Base-by-base conservation (phyloP, 2,329 filamentous ascomycete genomes). In the Trichoderma sp. region DNA sequence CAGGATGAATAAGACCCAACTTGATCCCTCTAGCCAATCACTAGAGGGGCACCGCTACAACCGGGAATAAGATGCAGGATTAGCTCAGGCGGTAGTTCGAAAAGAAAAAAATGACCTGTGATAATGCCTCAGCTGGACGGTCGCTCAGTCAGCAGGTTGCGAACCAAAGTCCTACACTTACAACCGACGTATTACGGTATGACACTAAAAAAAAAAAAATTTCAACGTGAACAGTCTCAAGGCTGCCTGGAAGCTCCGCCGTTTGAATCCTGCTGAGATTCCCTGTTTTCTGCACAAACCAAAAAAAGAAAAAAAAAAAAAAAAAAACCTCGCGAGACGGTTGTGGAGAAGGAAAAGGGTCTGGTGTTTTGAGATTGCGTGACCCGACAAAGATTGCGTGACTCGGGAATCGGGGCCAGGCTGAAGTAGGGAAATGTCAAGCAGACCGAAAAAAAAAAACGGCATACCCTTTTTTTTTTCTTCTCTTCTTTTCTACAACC, bases 301-400 rank as follows among this genome's bases (percentile, higher is more conserved):
- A 15, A 27, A 9, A 15, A 22, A 15, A 19, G 9, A 22, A 53
- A 15, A 27, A 9, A 15, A 22, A 15, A 19, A n/a, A 22, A 15
- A 13, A 29, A 27, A 32, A 53, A 5, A 27, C 17, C 61, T 64
- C 52, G 56, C 37, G 61, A 48, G 61, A 64, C 35, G 50, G 4
- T 48, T 57, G 61, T 64, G 61, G 61, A 52, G 61, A 48, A 39
- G 5, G 27, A 15, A 17, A 39, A 58, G 54, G 54, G 54, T 34
- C 52, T 39, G 17, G 58, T 64, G 48, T 50, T 64, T 29, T 29
- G 35, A 37, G 61, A 64, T 64, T 64, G 61, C 61, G 61, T 64
- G 61, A 64, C 61, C 48, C 37, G 61, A 56, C 52, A 57, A 52
- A 64, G 60, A 64, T 64, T 64, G 60, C 60, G 60, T 42, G 60